These are phyloP conservation scores for Syzygium aqueum DNA, from an alignment of 345 rosid genomes.

Conservation along the genomic window DNA sequence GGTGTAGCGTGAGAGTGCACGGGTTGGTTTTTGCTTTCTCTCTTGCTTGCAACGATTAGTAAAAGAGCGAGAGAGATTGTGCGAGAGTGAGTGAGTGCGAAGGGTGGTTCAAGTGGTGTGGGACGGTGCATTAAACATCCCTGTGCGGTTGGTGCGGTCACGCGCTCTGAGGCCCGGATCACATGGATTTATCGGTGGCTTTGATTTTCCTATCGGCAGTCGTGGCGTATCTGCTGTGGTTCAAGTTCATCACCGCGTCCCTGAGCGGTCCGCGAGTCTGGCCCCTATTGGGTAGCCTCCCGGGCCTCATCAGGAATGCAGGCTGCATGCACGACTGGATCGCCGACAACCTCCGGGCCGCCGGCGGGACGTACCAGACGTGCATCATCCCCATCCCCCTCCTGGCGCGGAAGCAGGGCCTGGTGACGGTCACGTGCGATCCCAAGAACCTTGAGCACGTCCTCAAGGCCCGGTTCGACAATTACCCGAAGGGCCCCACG, in stretches of 20 bases:
- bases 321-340: slow-evolving; percentile 38
- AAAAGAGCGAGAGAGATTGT: background rate
- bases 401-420: slow-evolving; percentile 29
- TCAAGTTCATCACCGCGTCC: slow-evolving; percentile 15
- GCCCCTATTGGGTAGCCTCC: slow-evolving; percentile 40
- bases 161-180: background rate
- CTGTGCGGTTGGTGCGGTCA: background rate
- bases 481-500: slow-evolving; percentile 44
- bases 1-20: background rate
- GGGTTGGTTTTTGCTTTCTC: background rate
- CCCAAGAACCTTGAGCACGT: slow-evolving; percentile 37
- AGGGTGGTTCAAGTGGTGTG: background rate
- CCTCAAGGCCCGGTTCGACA: slow-evolving; percentile 28
- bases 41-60: background rate
- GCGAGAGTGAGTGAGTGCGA: background rate
- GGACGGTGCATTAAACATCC: background rate
- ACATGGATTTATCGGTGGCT: slow-evolving; percentile 22
- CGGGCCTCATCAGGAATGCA: slow-evolving; percentile 18
- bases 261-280: slow-evolving; percentile 34
- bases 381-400: slow-evolving; percentile 22
- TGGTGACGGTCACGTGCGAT: slow-evolving; percentile 49
- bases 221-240: slow-evolving; percentile 25
- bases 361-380: slow-evolving; percentile 42
- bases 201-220: slow-evolving; percentile 13
- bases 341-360: slow-evolving; percentile 28